Conservation (phyloP, 1,284 basidiomycete genomes). For the Ustilago curta region DNA sequence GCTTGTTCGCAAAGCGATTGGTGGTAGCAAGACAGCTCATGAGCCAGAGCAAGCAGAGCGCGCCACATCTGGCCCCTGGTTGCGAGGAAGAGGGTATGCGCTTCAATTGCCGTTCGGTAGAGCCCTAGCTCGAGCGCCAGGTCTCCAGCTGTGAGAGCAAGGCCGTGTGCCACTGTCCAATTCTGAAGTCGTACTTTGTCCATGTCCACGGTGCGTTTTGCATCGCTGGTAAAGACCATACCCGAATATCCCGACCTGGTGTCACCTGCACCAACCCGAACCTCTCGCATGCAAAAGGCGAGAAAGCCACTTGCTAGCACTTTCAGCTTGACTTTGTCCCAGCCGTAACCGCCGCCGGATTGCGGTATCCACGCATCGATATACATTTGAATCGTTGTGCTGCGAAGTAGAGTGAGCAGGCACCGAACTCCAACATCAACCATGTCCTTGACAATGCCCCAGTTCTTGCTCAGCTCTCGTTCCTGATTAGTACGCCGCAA, state of each 20-base stretch:
- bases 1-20: background rate
- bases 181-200: slow-evolving; percentile 34
- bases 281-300: slow-evolving; percentile 27
- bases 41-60: slow-evolving; percentile 26
- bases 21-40: slow-evolving; percentile 25
- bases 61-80: slow-evolving; percentile 41
- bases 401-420: slow-evolving; percentile 14
- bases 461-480: slow-evolving; percentile 44
- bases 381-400: background rate
- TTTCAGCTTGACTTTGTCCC: background rate
- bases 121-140: slow-evolving; percentile 29
- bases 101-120: slow-evolving; percentile 34
- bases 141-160: slow-evolving; percentile 36
- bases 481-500: slow-evolving; percentile 30
- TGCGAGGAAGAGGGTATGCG: slow-evolving; percentile 38
- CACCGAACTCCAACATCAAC: slow-evolving; percentile 37
- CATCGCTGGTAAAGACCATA: slow-evolving; percentile 16
- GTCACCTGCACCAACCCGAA: slow-evolving; percentile 41
- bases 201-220: slow-evolving; percentile 5
- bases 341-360: background rate
- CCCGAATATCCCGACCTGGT: slow-evolving; percentile 24
- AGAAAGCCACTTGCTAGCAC: slow-evolving; percentile 24
- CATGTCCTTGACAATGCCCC: slow-evolving; percentile 45
- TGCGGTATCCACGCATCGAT: slow-evolving; percentile 20
- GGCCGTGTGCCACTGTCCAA: slow-evolving; percentile 41